phyloP scores from a whole-genome alignment of 2,329 filamentous ascomycete species.

The Colletotrichum liaoningense region DNA sequence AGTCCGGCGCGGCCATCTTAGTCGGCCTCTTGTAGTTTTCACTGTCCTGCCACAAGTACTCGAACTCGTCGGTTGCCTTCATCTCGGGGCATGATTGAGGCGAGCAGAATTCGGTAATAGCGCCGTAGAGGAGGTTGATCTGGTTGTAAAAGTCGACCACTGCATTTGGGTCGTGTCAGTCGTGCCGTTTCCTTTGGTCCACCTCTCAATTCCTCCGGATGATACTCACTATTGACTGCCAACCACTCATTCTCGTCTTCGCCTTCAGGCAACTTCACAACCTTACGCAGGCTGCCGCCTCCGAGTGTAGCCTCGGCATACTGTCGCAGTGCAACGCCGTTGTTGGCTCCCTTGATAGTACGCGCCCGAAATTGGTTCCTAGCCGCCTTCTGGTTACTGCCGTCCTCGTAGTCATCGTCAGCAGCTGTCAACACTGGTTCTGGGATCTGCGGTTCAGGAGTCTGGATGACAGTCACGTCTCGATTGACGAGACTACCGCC shows the following conservation, averaged over 20 bases:
- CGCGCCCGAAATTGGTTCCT: conserved; percentile 89
- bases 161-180: conserved; percentile 53
- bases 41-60: conserved; percentile 98
- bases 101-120: conserved; percentile 99
- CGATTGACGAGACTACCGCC: conserved; percentile 25
- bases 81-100: conserved; percentile 97
- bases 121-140: conserved; percentile 98
- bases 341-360: conserved; percentile 84
- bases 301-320: conserved; percentile 98
- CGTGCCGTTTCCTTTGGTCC: background rate
- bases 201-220: background rate
- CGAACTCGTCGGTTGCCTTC: conserved; percentile 99
- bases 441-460: conserved; percentile 12
- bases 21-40: conserved; percentile 95
- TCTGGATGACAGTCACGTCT: conserved; percentile 38
- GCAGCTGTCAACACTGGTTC: conserved; percentile 44
- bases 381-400: conserved; percentile 86
- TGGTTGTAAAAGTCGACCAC: conserved; percentile 99
- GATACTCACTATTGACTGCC: conserved; percentile 88
- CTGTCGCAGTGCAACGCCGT: conserved; percentile 89
- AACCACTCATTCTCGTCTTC: conserved; percentile 99
- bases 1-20: conserved; percentile 96
- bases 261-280: conserved; percentile 95
- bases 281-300: conserved; percentile 93
- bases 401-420: conserved; percentile 35